Percentiles rank a stretch among this genome's conserved stretches.
phyloP scores from a whole-genome alignment of 306 rosid species.

The Mucuna pruriens region DNA sequence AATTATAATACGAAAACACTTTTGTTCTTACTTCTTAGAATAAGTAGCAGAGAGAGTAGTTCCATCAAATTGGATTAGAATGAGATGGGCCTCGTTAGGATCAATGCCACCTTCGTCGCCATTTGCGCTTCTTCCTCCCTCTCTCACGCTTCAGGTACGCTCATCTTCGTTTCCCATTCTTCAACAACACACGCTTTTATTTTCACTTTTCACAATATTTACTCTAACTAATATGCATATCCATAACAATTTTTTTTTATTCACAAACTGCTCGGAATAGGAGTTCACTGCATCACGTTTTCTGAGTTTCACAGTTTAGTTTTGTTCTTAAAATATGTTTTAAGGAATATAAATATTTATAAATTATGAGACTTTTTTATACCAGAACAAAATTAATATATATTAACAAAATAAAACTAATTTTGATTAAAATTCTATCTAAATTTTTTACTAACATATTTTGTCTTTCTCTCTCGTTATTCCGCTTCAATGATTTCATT shows the following conservation, averaged over 20 bases:
- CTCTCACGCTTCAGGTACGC: slow-evolving; percentile 54
- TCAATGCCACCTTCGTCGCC: slow-evolving; percentile 29
- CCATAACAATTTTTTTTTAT: no score
- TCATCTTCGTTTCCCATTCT: background rate
- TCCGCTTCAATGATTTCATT: background rate
- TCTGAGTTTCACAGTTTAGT: no score
- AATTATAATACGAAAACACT: background rate
- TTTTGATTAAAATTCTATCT: no score
- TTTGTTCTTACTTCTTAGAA: background rate
- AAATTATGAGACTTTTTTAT: no score
- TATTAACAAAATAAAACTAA: no score
- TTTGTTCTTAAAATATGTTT: no score
- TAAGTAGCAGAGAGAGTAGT: background rate
- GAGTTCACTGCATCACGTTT: no score
- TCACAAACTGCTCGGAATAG: no score
- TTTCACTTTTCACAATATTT: background rate
- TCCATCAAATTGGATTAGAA: background rate
- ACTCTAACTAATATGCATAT: no score
- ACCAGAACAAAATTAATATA: no score
- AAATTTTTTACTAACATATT: background rate
- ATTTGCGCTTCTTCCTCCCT: slow-evolving; percentile 43
- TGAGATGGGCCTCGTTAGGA: slow-evolving; percentile 50
- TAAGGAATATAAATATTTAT: no score
- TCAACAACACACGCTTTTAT: background rate
- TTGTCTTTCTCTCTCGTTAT: background rate